Conservation (phyloP, 2,329 filamentous ascomycete species). For the Aspergillus sp. region DNA sequence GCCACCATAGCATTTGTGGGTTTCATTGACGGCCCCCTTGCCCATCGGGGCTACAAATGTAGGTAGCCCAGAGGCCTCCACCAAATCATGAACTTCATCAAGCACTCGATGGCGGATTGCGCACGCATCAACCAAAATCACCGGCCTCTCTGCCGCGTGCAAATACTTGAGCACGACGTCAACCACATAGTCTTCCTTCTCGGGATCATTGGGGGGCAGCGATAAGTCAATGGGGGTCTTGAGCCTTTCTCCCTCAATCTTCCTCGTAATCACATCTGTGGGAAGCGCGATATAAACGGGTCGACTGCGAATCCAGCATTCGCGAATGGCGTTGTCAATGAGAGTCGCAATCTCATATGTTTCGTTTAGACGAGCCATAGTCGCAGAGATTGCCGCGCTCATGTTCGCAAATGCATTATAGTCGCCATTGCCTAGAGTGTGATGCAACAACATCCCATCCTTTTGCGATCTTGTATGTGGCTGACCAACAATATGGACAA, state of each 20-base stretch:
- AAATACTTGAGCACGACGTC: constrained; percentile 76
- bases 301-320: constrained; percentile 74
- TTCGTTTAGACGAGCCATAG: constrained; percentile 71
- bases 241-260: constrained; percentile 74
- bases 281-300: constrained; percentile 86
- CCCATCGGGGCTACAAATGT: constrained; percentile 91
- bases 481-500: constrained; percentile 66
- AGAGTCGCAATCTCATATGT: constrained; percentile 71
- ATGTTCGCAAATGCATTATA: constrained; percentile 84
- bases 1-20: constrained; percentile 74
- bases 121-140: constrained; percentile 83
- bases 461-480: constrained; percentile 55
- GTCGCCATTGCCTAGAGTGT: constrained; percentile 76
- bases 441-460: constrained; percentile 58
- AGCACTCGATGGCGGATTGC: constrained; percentile 76
- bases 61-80: constrained; percentile 74
- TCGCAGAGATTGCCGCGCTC: constrained; percentile 72
- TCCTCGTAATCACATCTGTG: constrained; percentile 76
- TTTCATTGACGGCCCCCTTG: constrained; percentile 81
- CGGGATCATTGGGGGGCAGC: constrained; percentile 67
- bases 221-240: constrained; percentile 71
- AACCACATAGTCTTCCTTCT: constrained; percentile 81
- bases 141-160: constrained; percentile 71
- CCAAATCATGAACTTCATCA: constrained; percentile 71
- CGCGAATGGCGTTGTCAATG: constrained; percentile 76